Base-by-base conservation (phyloP, 306 rosid genomes). In the Sechiopsis laciniata region DNA sequence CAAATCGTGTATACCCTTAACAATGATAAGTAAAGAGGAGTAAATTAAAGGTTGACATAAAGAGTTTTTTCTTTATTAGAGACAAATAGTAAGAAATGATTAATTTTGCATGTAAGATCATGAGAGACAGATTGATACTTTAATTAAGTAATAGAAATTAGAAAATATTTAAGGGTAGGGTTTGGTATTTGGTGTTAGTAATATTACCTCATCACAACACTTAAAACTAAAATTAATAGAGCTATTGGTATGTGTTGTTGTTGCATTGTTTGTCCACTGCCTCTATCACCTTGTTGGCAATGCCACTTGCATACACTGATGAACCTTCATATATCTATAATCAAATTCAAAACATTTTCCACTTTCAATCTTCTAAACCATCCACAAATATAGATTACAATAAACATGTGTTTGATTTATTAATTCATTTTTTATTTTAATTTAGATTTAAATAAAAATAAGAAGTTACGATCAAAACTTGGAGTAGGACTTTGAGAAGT, bases 251-350 rank as follows among this genome's bases (percentile, higher is more conserved):
- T 52, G 62, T 59, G 71, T 53, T 48, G 52, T 29, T 64, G 70
- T 56, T 81, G 32, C 78, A 81, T 51, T 88, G 90, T 65, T 62
- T 81, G 78, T 84, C 91, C 79, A 84, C 76, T 17, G 77, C 83
- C 78, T 83, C 85, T 54, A 87, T 84, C 54, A 87, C 80, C 75
- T 81, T 87, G 87, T 78, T 83, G 76, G 88, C 87, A 55, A 87
- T 83, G 37, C 84, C 84, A 59, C 85, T 87, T 5, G 91, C 91
- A 76, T 83, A 83, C 15, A 87, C 79, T 1, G 88, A 79, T 21
- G 91, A 83, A 37, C 88, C 88, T 83, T 87, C 91, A 65, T 78
- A 79, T 73, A 82, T 87, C 91, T 48, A 26, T 26, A 32, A 32
- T 26, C 29, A 26, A 26, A 26, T 32, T 26, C 29, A 26, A 26